Base-by-base conservation (phyloP, 352 stramenopile species). In the Phytophthora rubi region DNA sequence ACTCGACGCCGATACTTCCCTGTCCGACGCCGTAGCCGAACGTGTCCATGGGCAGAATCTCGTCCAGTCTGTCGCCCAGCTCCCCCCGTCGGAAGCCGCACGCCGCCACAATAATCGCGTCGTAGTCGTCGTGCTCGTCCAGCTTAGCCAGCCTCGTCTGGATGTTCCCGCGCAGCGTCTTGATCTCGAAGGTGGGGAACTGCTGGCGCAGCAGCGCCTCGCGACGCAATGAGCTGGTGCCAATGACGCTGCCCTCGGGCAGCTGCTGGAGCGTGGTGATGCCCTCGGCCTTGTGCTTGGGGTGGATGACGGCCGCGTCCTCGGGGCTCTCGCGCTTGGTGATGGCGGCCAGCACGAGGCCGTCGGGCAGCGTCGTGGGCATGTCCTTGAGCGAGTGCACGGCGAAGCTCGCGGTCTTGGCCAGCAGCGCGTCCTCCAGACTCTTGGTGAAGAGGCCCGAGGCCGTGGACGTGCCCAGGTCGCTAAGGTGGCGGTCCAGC, bases 341-440 rank as follows among this genome's bases (percentile, higher is more conserved):
- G 62, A 97, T 94, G 18, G 83, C 88, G 35, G 71, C 89, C 26
- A 97, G 79, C 54, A 95, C 80, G 37, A 97, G 86, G 7, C 88
- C 89, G 7, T 82, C 49, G 0, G 90, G 90, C 10, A 97, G 81
- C 42, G 73, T 83, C 59, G 89, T 97, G 6, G 90, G 89, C 89
- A 97, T 96, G 59, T 97, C 90, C 66, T 97, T 97, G 13, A 97
- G 77, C 35, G 86, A 97, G 72, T 97, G 90, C 16, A 97, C 90
- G 1, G 89, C 90, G n/a, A 95, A 93, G 62, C 88, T 86, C 51
- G 77, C 86, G 1, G 77, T 80, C 21, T 86, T 82, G 13, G 75
- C 65, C 12, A 96, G 62, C 58, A 97, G 70, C 9, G 86, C 82
- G 42, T 92, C 82, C 77, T 97, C 91, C 23, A 97, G 73, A 71